Evolutionary conservation across 352 stramenopile species (phyloP), one percentile per base, ranked within the genome.

Genomic region (Phytophthora pseudosyringae): DNA sequence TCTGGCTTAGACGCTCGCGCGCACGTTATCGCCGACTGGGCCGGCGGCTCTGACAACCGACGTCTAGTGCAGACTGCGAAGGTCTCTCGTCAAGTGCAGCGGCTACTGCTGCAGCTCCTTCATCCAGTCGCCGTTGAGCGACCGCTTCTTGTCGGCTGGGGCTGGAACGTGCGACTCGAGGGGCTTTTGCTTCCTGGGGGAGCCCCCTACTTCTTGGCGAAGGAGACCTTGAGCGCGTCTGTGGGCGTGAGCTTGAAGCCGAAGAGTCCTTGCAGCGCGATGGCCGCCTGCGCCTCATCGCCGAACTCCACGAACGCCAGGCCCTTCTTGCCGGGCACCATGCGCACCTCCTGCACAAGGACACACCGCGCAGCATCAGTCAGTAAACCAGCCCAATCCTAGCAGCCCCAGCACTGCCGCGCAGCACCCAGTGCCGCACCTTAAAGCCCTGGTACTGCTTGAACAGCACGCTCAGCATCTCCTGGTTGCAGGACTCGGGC

Each of bases 261-360:
- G 44, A 75, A 79, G 41, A 95, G 86, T 10, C 83, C 85, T 62
- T 95, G 85, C 56, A 94, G 65, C 29, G 87, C 87, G 59, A 94
- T 93, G 39, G 81, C 73, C 3, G 87, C 87, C 66, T 95, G 87
- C 12, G 84, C 79, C 46, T 95, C 87, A 64, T 95, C 85, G 41
- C 80, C 87, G 88, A 98, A 99, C 80, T 99, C 96, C 64, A 99
- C 93, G 71, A 98, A 99, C 51, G 94, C 97, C 51, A 98, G 75
- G 5, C 95, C 94, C 67, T 89, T 90, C 63, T 97, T 97, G 52
- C 93, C 93, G 13, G 93, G 93, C 43, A 98, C 91, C 82, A 98
- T 97, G 36, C 96, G 91, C 45, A 98, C 93, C 81, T 98, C 95
- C 81, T 94, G 35, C 56, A 65, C n/a, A 63, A 58, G 7, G 46